Percentiles rank a stretch among this genome's conserved stretches.
Evolutionary conservation across 2,329 filamentous ascomycete genomes (phyloP).

Genomic region (Trichoderma atroviride): DNA sequence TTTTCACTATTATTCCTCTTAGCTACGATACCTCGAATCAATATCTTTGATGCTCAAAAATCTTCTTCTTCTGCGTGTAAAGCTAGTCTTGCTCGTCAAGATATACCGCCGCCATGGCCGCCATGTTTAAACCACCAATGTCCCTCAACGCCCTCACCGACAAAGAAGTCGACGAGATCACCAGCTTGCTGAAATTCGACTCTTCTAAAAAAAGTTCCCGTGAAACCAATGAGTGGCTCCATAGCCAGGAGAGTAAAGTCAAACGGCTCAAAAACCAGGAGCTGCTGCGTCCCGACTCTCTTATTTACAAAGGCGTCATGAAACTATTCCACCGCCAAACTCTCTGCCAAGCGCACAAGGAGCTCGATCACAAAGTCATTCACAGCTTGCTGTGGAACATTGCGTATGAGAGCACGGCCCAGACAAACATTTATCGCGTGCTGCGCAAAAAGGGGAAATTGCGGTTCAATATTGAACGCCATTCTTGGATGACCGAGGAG

Average conservation of each 20-base stretch:
- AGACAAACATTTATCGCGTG: constrained; percentile 36
- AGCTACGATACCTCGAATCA: background rate
- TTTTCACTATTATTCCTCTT: background rate
- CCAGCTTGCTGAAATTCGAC: too few species aligned
- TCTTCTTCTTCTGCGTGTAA: background rate
- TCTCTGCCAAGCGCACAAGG: constrained; percentile 47
- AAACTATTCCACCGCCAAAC: constrained; percentile 34
- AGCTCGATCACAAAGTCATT: constrained; percentile 48
- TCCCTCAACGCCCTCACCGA: too few species aligned
- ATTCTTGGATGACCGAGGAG: too few species aligned
- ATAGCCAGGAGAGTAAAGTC: constrained; percentile 37
- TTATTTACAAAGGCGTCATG: constrained; percentile 36
- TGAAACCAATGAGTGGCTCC: constrained; percentile 38
- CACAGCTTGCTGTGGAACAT: constrained; percentile 49
- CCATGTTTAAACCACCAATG: too few species aligned
- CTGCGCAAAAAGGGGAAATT: constrained; percentile 28
- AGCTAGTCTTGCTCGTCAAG: background rate
- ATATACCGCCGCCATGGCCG: background rate
- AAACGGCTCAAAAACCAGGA: constrained; percentile 18
- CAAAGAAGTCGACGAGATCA: too few species aligned
- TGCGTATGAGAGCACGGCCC: constrained; percentile 45
- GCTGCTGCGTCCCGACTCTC: constrained; percentile 36
- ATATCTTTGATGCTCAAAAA: too few species aligned
- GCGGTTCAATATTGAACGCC: background rate
- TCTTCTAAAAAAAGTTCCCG: too few species aligned